Conservation (phyloP, 345 rosid genomes). For the Noccaea bulbosa region DNA sequence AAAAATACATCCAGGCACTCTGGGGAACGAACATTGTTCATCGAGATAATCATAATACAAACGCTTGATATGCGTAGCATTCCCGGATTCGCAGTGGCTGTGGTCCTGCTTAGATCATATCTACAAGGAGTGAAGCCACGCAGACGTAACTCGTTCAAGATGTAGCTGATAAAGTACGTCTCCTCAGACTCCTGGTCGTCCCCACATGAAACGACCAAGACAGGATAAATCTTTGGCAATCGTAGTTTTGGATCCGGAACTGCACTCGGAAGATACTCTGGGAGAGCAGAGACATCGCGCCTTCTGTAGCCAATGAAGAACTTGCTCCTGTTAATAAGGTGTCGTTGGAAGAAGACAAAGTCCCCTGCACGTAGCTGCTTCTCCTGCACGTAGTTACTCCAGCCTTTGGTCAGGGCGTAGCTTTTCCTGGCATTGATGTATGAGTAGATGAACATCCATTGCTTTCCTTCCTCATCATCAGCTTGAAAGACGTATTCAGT, state of each 20-base stretch:
- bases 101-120: constrained; percentile 11
- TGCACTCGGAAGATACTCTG: neutral
- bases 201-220: constrained; percentile 17
- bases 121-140: constrained; percentile 16
- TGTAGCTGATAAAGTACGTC: constrained; percentile 20
- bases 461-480: constrained; percentile 47
- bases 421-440: constrained; percentile 48
- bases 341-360: constrained; percentile 56
- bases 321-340: constrained; percentile 42
- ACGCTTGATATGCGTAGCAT: neutral
- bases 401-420: constrained; percentile 66
- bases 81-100: neutral
- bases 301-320: constrained; percentile 66
- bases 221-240: neutral
- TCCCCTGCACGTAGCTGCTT: constrained; percentile 68
- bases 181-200: constrained; percentile 24
- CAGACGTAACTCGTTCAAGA: neutral
- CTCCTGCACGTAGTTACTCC: constrained; percentile 75
- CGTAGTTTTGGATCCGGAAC: neutral
- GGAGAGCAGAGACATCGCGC: neutral
- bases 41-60: constrained; percentile 24
- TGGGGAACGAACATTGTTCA: constrained; percentile 1
- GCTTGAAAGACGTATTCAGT: too few relatives aligned
- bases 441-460: constrained; percentile 61
- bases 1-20: neutral